Conservation (phyloP, 257 asterid genomes). For the Rubia yunnanensis region DNA sequence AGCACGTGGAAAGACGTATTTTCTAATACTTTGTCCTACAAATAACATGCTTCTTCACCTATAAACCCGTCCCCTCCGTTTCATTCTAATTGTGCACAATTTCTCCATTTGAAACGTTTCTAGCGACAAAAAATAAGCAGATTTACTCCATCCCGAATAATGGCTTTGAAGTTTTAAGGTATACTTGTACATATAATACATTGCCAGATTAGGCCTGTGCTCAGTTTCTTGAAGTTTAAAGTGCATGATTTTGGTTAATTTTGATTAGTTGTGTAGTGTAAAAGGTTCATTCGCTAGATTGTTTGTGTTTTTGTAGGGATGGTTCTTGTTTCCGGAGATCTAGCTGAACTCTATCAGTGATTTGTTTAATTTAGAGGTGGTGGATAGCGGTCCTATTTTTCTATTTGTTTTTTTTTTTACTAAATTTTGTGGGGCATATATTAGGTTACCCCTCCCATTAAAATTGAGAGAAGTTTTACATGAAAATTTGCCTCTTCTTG, state of each 20-base stretch:
- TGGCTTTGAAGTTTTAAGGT: conserved; percentile 33
- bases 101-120: neutral
- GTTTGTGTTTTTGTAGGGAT: neutral
- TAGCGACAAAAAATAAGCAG: neutral
- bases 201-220: neutral
- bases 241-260: neutral
- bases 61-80: no score
- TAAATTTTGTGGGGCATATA: no score
- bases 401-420: no score
- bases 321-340: conserved; percentile 1
- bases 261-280: neutral
- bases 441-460: no score
- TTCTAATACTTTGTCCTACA: no score
- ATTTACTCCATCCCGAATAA: neutral
- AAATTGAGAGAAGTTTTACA: no score
- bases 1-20: no score
- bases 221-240: neutral
- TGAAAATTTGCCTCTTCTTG: no score
- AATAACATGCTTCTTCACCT: no score
- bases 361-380: neutral
- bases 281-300: neutral
- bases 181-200: neutral
- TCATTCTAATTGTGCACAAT: neutral
- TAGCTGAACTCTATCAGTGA: neutral
- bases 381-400: neutral